A percentile compares a stretch with the other conserved stretches of the same genome.
These are phyloP conservation scores for Salvia sclarea DNA, from an alignment of 305 asterid species.

Conservation along the genomic window DNA sequence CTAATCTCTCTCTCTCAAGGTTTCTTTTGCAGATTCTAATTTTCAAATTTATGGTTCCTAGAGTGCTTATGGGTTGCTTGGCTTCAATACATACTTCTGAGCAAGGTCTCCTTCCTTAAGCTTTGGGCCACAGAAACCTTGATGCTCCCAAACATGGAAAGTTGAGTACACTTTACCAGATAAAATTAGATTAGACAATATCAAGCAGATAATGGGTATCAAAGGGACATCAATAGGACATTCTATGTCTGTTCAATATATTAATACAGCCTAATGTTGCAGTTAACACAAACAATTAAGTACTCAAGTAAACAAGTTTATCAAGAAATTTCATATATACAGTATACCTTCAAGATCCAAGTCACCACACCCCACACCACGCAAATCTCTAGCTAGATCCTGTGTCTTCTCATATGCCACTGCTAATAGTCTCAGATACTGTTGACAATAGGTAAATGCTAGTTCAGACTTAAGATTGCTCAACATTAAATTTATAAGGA, in stretches of 20 bases:
- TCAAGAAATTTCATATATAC: slow-evolving; percentile 38
- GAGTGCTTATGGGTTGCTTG: slow-evolving; percentile 12
- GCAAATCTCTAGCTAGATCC: slow-evolving; percentile 88
- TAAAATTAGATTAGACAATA: slow-evolving; percentile 5
- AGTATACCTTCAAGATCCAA: slow-evolving; percentile 91
- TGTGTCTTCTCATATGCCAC: slow-evolving; percentile 96
- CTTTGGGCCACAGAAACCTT: slow-evolving; percentile 7
- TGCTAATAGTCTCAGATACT: slow-evolving; percentile 96
- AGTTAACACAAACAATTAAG: slow-evolving; percentile 14
- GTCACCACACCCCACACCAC: slow-evolving; percentile 93
- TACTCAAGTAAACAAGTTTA: slow-evolving; percentile 16
- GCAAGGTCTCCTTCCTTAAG: background rate
- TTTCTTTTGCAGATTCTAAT: background rate
- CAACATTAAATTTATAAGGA: slow-evolving; percentile 17
- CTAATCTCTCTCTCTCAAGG: background rate
- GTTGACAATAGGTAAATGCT: slow-evolving; percentile 37
- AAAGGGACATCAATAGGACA: slow-evolving; percentile 4
- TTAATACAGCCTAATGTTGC: slow-evolving; percentile 14
- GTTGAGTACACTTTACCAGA: slow-evolving; percentile 10
- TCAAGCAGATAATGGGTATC: slow-evolving; percentile 26
- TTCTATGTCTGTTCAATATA: background rate
- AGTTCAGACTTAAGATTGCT: slow-evolving; percentile 35
- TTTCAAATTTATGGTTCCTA: background rate
- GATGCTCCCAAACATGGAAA: background rate
- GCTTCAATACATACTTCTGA: slow-evolving; percentile 7